Conservation (phyloP, 305 asterid genomes). For the Plantago coronopus region DNA sequence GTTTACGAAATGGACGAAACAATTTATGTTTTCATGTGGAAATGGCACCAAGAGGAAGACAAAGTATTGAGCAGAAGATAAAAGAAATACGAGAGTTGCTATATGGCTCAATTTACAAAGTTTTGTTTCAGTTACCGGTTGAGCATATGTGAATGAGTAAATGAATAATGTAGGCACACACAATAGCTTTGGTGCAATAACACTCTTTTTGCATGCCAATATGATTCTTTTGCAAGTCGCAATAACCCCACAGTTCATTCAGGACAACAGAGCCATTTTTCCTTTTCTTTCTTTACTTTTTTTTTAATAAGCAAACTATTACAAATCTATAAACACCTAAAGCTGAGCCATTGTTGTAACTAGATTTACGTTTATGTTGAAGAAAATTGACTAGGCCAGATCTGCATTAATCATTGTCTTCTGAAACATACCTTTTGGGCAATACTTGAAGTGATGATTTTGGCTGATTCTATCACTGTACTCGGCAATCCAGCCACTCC, state of each 20-base stretch:
- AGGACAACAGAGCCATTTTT: too few species aligned
- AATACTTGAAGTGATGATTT: constrained; percentile 63
- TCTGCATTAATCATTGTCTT: too few species aligned
- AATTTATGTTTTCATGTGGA: not conserved
- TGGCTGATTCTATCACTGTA: constrained; percentile 68
- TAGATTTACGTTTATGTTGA: not conserved
- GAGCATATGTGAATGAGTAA: not conserved
- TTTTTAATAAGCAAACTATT: too few species aligned
- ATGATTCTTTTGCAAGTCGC: not conserved
- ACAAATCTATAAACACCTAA: too few species aligned
- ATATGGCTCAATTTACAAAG: not conserved
- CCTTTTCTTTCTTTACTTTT: too few species aligned
- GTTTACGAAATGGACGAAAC: not conserved
- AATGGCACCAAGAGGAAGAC: not conserved
- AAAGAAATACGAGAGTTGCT: too few species aligned
- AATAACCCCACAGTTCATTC: constrained; percentile 13
- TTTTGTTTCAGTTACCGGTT: too few species aligned
- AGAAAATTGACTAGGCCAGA: constrained; percentile 4
- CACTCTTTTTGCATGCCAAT: not conserved
- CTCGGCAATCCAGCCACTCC: constrained; percentile 89
- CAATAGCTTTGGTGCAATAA: not conserved
- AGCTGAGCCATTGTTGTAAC: not conserved
- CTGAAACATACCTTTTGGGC: constrained; percentile 54
- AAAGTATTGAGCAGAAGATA: not conserved
- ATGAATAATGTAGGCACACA: not conserved